phyloP scores from a whole-genome alignment of 106 monocot species.

The Phalaenopsis aphrodite region DNA sequence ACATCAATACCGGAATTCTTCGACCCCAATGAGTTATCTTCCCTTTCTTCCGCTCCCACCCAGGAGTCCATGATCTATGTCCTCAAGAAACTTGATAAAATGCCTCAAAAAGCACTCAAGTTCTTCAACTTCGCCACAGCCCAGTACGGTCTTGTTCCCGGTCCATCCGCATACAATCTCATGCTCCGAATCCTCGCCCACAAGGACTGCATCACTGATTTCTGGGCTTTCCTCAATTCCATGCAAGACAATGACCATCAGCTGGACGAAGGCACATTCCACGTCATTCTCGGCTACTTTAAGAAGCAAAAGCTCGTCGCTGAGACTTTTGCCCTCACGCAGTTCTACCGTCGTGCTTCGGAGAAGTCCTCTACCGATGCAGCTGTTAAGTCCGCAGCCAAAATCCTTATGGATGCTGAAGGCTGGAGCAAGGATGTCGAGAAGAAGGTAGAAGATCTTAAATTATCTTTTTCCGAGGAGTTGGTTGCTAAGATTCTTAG shows the following conservation, averaged over 20 bases:
- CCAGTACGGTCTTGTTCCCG: slow-evolving; percentile 19
- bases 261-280: slow-evolving; percentile 47
- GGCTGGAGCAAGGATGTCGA: slow-evolving; percentile 19
- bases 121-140: slow-evolving; percentile 44
- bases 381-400: slow-evolving; percentile 5
- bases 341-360: slow-evolving; percentile 21
- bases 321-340: slow-evolving; percentile 32
- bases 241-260: slow-evolving; percentile 37
- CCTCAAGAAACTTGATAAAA: slow-evolving; percentile 56
- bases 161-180: slow-evolving; percentile 38
- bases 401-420: slow-evolving; percentile 10
- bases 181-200: slow-evolving; percentile 64
- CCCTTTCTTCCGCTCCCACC: slow-evolving; percentile 17
- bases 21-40: background rate
- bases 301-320: slow-evolving; percentile 37
- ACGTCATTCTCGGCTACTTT: slow-evolving; percentile 39
- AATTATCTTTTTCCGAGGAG: slow-evolving; percentile 31
- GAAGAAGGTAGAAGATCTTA: slow-evolving; percentile 13
- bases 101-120: slow-evolving; percentile 44
- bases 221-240: slow-evolving; percentile 57
- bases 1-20: background rate
- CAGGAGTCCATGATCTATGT: slow-evolving; percentile 63
- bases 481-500: slow-evolving; percentile 33
- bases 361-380: background rate
- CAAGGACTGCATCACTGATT: slow-evolving; percentile 31